Conservation (phyloP, 805 yeast genomes). For the Maudiozyma serrabonitensis region DNA sequence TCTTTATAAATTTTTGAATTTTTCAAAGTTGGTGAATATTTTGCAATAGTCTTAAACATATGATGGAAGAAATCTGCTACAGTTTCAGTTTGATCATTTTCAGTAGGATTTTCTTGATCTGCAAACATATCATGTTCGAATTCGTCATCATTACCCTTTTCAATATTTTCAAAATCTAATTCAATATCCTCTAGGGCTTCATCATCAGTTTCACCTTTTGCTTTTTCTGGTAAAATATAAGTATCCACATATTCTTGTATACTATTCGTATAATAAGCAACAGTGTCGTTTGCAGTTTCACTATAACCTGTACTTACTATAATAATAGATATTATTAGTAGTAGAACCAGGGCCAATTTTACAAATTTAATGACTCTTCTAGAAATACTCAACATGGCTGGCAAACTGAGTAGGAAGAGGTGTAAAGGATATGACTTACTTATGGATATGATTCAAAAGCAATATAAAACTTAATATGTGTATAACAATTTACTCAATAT, state of each 20-base stretch:
- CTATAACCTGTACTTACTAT: neutral
- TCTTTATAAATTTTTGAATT: constrained; percentile 11
- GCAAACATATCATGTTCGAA: constrained; percentile 1
- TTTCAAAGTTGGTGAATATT: constrained; percentile 16
- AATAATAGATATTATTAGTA: neutral
- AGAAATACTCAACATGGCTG: neutral
- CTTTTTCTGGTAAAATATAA: neutral
- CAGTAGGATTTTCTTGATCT: neutral
- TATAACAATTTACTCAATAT: too few relatives aligned
- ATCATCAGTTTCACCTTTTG: neutral
- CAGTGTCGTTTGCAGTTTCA: neutral
- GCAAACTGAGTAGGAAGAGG: too few relatives aligned
- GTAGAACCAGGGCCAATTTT: neutral
- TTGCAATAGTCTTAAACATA: constrained; percentile 11
- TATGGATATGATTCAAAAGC: too few relatives aligned
- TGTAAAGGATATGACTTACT: too few relatives aligned
- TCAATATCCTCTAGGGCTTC: neutral
- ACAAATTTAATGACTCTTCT: neutral
- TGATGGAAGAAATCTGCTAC: constrained; percentile 3
- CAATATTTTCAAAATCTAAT: neutral
- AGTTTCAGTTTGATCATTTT: neutral
- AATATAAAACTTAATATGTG: too few relatives aligned
- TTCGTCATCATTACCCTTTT: neutral
- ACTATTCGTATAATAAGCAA: neutral
- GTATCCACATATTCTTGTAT: neutral